Evolutionary conservation across 1,139 yeast genomes (phyloP).

Genomic region (Kazachstania sp.): DNA sequence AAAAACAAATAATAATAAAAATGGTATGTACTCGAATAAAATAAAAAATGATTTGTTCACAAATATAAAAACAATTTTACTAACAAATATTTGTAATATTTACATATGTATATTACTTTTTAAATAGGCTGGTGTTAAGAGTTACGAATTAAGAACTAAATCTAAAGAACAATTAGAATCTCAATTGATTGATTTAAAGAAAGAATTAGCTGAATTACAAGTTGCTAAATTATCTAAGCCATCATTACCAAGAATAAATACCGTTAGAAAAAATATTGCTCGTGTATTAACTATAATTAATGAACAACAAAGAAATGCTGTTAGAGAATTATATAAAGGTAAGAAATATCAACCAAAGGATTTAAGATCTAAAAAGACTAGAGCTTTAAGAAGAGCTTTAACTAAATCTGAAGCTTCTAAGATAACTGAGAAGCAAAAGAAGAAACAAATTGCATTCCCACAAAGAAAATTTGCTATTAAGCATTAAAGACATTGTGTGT

Average conservation of each 20-base stretch:
- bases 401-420: slow-evolving; percentile 77
- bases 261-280: slow-evolving; percentile 97
- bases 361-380: slow-evolving; percentile 98
- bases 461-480: slow-evolving; percentile 97
- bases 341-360: slow-evolving; percentile 98
- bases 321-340: slow-evolving; percentile 91
- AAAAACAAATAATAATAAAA: background rate
- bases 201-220: slow-evolving; percentile 92
- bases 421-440: slow-evolving; percentile 82
- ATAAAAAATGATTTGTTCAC: background rate
- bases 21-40: background rate
- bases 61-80: background rate
- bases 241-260: slow-evolving; percentile 89
- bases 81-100: background rate
- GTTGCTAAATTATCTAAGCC: slow-evolving; percentile 92
- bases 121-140: slow-evolving; percentile 75
- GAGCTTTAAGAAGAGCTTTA: slow-evolving; percentile 98
- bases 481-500: slow-evolving; percentile 50
- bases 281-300: slow-evolving; percentile 95
- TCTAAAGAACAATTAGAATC: slow-evolving; percentile 93
- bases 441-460: slow-evolving; percentile 94
- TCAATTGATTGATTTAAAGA: slow-evolving; percentile 93
- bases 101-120: background rate
- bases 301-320: slow-evolving; percentile 93
- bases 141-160: slow-evolving; percentile 95